phyloP scores from a whole-genome alignment of 176 grass and related monocot genomes.

The Carex parvula region DNA sequence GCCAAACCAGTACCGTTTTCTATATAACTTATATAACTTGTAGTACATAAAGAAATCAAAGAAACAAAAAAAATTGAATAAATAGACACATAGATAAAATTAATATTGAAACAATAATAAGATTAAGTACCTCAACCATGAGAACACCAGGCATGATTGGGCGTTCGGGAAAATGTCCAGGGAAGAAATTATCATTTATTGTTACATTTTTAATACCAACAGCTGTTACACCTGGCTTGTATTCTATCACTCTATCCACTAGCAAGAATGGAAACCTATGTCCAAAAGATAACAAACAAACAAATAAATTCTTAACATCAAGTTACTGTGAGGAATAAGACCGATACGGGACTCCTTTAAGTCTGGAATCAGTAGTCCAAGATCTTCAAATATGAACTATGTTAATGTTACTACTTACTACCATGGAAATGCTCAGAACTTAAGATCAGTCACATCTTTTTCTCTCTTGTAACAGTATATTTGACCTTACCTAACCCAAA shows the following conservation, averaged over 20 bases:
- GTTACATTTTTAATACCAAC: conserved; percentile 64
- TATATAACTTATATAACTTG: not conserved
- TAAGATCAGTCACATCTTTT: not conserved
- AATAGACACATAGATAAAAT: not conserved
- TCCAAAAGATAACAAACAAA: no score
- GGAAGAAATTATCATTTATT: conserved; percentile 95
- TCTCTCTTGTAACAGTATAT: not conserved
- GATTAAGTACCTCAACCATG: conserved; percentile 34
- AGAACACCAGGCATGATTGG: conserved; percentile 88
- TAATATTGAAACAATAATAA: not conserved
- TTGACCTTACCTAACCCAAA: not conserved
- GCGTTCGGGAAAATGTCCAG: conserved; percentile 58
- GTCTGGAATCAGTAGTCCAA: not conserved
- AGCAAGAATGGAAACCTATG: no score
- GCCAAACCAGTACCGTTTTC: not conserved
- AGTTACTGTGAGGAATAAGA: not conserved
- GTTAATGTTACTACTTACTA: not conserved
- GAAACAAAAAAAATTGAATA: not conserved
- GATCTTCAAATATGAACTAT: not conserved
- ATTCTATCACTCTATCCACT: no score
- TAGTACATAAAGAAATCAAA: not conserved
- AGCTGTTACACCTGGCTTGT: no score
- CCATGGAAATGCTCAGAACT: not conserved
- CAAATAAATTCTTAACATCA: not conserved
- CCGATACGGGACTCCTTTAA: not conserved